Conservation (phyloP, 176 grass and related monocot species). For the Carex scoparia region DNA sequence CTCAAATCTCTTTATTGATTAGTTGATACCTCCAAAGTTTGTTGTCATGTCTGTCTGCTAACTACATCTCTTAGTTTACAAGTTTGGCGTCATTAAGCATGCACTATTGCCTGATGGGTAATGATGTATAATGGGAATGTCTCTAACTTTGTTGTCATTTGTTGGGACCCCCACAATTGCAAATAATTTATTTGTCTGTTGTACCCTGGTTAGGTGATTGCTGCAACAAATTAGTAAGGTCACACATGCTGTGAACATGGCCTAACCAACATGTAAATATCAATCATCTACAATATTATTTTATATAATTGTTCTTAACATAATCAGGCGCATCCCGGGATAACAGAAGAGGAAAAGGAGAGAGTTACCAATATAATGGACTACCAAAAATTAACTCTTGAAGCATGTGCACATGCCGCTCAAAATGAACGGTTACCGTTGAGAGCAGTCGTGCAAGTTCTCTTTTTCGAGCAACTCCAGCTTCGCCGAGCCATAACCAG, state of each 20-base stretch:
- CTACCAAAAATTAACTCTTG: constrained; percentile 82
- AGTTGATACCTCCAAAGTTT: constrained; percentile 8
- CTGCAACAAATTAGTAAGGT: neutral
- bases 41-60: constrained; percentile 20
- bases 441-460: constrained; percentile 84
- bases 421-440: constrained; percentile 91
- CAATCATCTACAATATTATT: neutral
- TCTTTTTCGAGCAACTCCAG: constrained; percentile 99
- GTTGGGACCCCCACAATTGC: constrained; percentile 8
- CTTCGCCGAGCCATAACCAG: constrained; percentile 70
- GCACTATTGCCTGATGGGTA: neutral
- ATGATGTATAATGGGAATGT: constrained; percentile 22
- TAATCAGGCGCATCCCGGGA: constrained; percentile 54
- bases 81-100: constrained; percentile 14
- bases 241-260: constrained; percentile 1
- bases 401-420: constrained; percentile 89
- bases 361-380: constrained; percentile 75
- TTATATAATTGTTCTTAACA: constrained; percentile 3
- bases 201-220: neutral
- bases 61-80: constrained; percentile 1
- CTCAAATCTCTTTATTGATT: neutral
- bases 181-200: constrained; percentile 20
- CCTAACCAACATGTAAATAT: neutral
- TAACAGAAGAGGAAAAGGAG: constrained; percentile 88
- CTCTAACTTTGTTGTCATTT: constrained; percentile 12